Evolutionary conservation across 177 flowering plant species (phyloP).

Genomic region (Vitis hybrid): DNA sequence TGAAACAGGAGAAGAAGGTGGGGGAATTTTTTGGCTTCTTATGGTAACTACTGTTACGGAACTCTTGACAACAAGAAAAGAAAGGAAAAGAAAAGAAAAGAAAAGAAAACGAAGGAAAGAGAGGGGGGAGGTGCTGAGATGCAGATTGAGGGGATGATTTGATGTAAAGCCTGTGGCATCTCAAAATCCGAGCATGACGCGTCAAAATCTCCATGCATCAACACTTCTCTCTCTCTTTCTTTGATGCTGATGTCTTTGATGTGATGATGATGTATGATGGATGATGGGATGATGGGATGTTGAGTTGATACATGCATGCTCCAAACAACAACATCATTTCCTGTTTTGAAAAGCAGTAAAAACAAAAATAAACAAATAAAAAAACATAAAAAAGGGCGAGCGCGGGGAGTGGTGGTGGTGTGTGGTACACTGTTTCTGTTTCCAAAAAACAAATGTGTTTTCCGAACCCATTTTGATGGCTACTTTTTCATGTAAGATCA

Average conservation of each 20-base stretch:
- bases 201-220: constrained; percentile 50
- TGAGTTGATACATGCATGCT: constrained; percentile 30
- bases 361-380: background rate
- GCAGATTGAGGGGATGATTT: constrained; percentile 52
- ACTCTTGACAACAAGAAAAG: constrained; percentile 8
- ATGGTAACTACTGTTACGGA: constrained; percentile 15
- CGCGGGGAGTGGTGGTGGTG: no score
- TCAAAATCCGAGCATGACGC: constrained; percentile 68
- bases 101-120: background rate
- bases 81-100: background rate
- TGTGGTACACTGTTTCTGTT: no score
- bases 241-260: constrained; percentile 24
- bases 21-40: constrained; percentile 18
- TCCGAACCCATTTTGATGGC: no score
- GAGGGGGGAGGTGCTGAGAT: constrained; percentile 11
- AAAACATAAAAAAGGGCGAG: no score
- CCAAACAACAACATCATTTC: constrained; percentile 5
- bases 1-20: constrained; percentile 14
- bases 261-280: no score
- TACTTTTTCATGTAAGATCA: no score
- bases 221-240: constrained; percentile 4
- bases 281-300: constrained; percentile 31
- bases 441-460: no score
- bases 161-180: constrained; percentile 47
- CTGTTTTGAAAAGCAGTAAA: background rate